phyloP scores from a whole-genome alignment of 2,329 filamentous ascomycete genomes.

The Exophiala sp. region DNA sequence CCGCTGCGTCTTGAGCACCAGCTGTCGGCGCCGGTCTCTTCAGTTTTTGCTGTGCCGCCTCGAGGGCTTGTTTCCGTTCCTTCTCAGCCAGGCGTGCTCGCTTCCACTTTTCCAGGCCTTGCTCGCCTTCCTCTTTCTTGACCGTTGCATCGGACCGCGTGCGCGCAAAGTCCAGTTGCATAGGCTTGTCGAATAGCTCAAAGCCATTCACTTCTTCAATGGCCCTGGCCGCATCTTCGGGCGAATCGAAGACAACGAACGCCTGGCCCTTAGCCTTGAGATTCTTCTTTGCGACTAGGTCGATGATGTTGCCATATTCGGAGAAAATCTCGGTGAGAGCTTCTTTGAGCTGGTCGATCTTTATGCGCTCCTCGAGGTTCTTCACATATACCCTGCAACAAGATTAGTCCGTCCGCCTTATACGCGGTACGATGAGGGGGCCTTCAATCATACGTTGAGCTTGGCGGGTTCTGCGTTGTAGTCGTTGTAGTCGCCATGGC shows the following conservation, averaged over 20 bases:
- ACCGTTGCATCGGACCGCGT: slow-evolving; percentile 85
- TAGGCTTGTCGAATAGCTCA: slow-evolving; percentile 84
- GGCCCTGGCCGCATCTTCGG: slow-evolving; percentile 72
- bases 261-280: slow-evolving; percentile 91
- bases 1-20: slow-evolving; percentile 30
- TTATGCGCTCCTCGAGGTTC: slow-evolving; percentile 90
- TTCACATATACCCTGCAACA: slow-evolving; percentile 43
- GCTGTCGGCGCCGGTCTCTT: slow-evolving; percentile 55
- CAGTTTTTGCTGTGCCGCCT: slow-evolving; percentile 69
- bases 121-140: slow-evolving; percentile 61
- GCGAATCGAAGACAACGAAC: slow-evolving; percentile 80
- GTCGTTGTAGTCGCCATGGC: slow-evolving; percentile 22
- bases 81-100: slow-evolving; percentile 79
- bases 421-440: not conserved
- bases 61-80: slow-evolving; percentile 73
- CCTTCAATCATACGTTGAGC: slow-evolving; percentile 22
- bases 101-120: slow-evolving; percentile 86
- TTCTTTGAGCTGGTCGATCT: slow-evolving; percentile 67
- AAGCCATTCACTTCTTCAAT: slow-evolving; percentile 90
- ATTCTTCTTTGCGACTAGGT: slow-evolving; percentile 83
- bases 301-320: slow-evolving; percentile 79
- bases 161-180: slow-evolving; percentile 75
- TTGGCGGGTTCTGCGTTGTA: slow-evolving; percentile 23
- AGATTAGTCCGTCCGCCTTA: not conserved
- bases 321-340: slow-evolving; percentile 72